Evolutionary conservation across 1,284 basidiomycete genomes (phyloP).

Genomic region (Ustilago hordei): DNA sequence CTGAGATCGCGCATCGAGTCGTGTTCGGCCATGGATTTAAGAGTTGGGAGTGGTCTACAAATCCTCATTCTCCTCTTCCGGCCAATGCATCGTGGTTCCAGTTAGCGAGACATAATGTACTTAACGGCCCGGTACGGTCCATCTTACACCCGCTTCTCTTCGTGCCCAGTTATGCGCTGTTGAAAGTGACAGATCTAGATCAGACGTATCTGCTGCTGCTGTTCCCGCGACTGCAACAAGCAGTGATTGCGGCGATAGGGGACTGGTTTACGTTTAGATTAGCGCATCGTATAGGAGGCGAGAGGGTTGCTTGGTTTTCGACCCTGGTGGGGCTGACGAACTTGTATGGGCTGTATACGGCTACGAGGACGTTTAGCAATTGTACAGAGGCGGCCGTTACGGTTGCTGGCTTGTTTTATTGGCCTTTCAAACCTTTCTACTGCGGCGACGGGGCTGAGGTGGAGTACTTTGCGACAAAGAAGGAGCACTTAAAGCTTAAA

Average conservation of each 20-base stretch:
- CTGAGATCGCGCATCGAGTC: conserved; percentile 88
- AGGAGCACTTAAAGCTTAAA: conserved; percentile 10
- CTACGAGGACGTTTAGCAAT: conserved; percentile 91
- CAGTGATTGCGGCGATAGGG: conserved; percentile 81
- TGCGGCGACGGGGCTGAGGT: conserved; percentile 18
- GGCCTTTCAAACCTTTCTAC: conserved; percentile 72
- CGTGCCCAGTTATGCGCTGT: conserved; percentile 79
- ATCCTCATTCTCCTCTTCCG: background rate
- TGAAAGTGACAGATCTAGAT: conserved; percentile 76
- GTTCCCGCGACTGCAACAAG: conserved; percentile 82
- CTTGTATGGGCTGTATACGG: conserved; percentile 85
- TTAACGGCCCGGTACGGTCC: conserved; percentile 67
- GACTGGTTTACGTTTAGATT: conserved; percentile 81
- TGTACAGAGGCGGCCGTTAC: conserved; percentile 90
- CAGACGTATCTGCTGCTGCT: conserved; percentile 65
- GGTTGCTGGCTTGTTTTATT: conserved; percentile 81
- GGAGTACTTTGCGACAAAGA: conserved; percentile 3
- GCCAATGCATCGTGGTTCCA: conserved; percentile 16
- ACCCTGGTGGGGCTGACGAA: conserved; percentile 83
- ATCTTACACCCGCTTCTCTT: conserved; percentile 74
- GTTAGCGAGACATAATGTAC: conserved; percentile 15
- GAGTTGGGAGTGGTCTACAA: conserved; percentile 90
- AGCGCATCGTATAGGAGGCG: conserved; percentile 76
- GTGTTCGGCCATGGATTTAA: conserved; percentile 92
- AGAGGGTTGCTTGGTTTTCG: conserved; percentile 72